phyloP scores from a whole-genome alignment of 805 yeast genomes.

The Nematodospora valgi region DNA sequence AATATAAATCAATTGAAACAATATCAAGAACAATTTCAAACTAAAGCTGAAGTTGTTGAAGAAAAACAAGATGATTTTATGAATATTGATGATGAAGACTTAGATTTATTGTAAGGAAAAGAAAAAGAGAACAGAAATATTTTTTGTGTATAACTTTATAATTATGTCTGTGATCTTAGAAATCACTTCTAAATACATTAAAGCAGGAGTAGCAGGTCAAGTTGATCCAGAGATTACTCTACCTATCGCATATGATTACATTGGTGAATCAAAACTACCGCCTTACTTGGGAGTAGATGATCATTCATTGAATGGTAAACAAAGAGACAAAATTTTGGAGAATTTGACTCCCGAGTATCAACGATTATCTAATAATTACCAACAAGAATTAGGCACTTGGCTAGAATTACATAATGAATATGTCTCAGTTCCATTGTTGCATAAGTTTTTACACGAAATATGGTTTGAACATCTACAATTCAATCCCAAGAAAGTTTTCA shows the following conservation, averaged over 20 bases:
- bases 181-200: conserved; percentile 13
- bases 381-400: conserved; percentile 8
- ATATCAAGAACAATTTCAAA: conserved; percentile 53
- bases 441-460: conserved; percentile 12
- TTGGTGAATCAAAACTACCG: conserved; percentile 12
- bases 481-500: conserved; percentile 17
- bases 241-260: conserved; percentile 1
- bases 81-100: conserved; percentile 47
- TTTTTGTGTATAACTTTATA: no score
- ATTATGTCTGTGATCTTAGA: conserved; percentile 15
- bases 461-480: conserved; percentile 10
- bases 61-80: conserved; percentile 33
- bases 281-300: conserved; percentile 18
- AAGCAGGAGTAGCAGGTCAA: conserved; percentile 26
- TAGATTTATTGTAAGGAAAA: conserved; percentile 25
- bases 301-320: conserved; percentile 15
- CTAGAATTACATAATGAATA: conserved; percentile 7
- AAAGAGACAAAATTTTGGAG: conserved; percentile 8
- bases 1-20: conserved; percentile 60
- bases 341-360: not conserved
- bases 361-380: conserved; percentile 1
- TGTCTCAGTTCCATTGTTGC: conserved; percentile 4
- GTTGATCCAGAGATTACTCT: conserved; percentile 14
- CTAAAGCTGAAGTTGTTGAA: conserved; percentile 19
- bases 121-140: no score